A percentile compares a stretch with the other conserved stretches of the same genome.
phyloP scores from a whole-genome alignment of 1,284 basidiomycete genomes.

The Apiotrichum akiyoshidainum region DNA sequence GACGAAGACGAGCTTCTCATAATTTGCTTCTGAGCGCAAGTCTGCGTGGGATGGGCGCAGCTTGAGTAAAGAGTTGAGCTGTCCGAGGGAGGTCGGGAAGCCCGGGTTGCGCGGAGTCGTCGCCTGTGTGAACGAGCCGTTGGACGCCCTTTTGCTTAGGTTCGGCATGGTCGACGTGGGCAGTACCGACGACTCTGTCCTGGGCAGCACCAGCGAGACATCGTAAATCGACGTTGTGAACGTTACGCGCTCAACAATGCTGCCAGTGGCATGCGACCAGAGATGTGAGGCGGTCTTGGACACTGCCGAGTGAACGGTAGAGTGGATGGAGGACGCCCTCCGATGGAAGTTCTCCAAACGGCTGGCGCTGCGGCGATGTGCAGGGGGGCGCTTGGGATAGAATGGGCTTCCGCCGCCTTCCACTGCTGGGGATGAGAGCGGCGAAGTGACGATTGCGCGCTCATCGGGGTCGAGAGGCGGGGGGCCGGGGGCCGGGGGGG shows the following conservation, averaged over 20 bases:
- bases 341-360: conserved; percentile 2
- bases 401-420: background rate
- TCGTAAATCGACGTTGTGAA: conserved; percentile 27
- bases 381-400: background rate
- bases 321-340: conserved; percentile 24
- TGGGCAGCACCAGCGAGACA: conserved; percentile 31
- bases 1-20: conserved; percentile 25
- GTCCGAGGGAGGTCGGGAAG: conserved; percentile 4
- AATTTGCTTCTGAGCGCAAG: conserved; percentile 14
- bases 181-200: conserved; percentile 6
- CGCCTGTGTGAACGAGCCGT: background rate
- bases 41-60: background rate
- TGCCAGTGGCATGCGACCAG: conserved; percentile 38
- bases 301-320: conserved; percentile 22
- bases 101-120: background rate
- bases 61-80: conserved; percentile 9
- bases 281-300: conserved; percentile 29
- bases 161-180: conserved; percentile 3
- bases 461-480: conserved; percentile 3
- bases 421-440: background rate
- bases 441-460: background rate
- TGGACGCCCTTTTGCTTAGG: conserved; percentile 1
- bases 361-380: background rate
- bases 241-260: conserved; percentile 35
- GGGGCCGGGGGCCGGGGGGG: background rate